Evolutionary conservation across 2,329 filamentous ascomycete genomes (phyloP).

Genomic region (Fusarium sterilihyphosum): DNA sequence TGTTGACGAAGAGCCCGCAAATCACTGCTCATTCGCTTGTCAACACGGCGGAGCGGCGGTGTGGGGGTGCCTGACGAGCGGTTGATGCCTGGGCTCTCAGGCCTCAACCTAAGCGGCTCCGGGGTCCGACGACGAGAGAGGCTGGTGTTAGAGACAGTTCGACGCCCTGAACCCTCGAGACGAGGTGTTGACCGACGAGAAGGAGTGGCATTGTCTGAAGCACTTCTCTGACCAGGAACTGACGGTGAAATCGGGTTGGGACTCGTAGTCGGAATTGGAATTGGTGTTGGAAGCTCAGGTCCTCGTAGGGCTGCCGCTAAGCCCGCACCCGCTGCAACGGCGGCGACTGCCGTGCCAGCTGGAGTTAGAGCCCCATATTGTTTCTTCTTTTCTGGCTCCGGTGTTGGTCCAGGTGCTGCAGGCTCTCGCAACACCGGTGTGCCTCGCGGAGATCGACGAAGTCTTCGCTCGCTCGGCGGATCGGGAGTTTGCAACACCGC

Average conservation of each 20-base stretch:
- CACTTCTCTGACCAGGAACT: slow-evolving; percentile 41
- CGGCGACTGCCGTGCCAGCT: slow-evolving; percentile 19
- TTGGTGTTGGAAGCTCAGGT: slow-evolving; percentile 20
- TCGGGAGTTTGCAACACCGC: slow-evolving; percentile 44
- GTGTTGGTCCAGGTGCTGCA: slow-evolving; percentile 48
- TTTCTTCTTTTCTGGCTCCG: slow-evolving; percentile 58
- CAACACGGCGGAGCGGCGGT: slow-evolving; percentile 76
- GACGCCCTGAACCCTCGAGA: slow-evolving; percentile 46
- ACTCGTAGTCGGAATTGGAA: slow-evolving; percentile 19
- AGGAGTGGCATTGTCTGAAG: slow-evolving; percentile 50
- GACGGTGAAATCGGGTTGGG: slow-evolving; percentile 13
- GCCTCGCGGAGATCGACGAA: slow-evolving; percentile 47
- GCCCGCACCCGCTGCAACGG: slow-evolving; percentile 25
- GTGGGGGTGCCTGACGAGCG: slow-evolving; percentile 58
- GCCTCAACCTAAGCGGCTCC: slow-evolving; percentile 64
- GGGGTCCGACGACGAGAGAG: slow-evolving; percentile 63
- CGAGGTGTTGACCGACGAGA: slow-evolving; percentile 37
- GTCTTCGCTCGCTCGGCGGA: slow-evolving; percentile 40
- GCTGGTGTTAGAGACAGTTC: slow-evolving; percentile 64
- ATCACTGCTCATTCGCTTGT: slow-evolving; percentile 78
- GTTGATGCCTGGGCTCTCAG: slow-evolving; percentile 69
- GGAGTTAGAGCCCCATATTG: slow-evolving; percentile 44
- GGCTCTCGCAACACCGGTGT: slow-evolving; percentile 56
- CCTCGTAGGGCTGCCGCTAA: slow-evolving; percentile 31
- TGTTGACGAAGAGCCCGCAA: slow-evolving; percentile 58